phyloP scores from a whole-genome alignment of 2,329 filamentous ascomycete species.

The Colletotrichum incanum region DNA sequence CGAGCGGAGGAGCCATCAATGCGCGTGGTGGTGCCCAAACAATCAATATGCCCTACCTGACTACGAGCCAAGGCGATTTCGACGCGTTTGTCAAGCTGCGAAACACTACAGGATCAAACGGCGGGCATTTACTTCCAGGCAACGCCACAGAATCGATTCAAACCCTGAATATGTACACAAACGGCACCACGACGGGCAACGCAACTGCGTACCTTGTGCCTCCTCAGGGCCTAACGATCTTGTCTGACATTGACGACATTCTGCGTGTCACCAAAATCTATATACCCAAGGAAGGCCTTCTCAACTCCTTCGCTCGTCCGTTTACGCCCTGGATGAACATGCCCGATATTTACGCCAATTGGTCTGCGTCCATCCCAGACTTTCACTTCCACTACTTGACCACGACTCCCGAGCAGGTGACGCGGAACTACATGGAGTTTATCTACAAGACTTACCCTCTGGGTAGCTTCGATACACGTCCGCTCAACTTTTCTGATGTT shows the following conservation, averaged over 20 bases:
- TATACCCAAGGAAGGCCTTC: conserved; percentile 79
- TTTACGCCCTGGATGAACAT: conserved; percentile 85
- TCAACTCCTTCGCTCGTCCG: conserved; percentile 82
- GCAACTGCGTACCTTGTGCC: conserved; percentile 84
- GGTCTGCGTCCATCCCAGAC: conserved; percentile 76
- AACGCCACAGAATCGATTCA: conserved; percentile 78
- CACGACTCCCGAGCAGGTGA: conserved; percentile 84
- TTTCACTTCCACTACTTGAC: conserved; percentile 88
- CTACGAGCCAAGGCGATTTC: conserved; percentile 80
- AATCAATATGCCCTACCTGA: conserved; percentile 75
- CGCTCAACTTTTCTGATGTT: conserved; percentile 85
- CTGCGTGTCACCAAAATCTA: conserved; percentile 88
- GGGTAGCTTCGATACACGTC: conserved; percentile 83
- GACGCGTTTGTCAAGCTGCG: conserved; percentile 78
- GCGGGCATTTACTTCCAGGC: conserved; percentile 70
- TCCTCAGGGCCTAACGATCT: conserved; percentile 77
- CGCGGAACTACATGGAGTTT: conserved; percentile 84
- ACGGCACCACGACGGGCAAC: conserved; percentile 78
- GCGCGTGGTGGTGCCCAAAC: conserved; percentile 74
- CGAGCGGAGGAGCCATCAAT: conserved; percentile 67
- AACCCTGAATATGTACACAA: conserved; percentile 77
- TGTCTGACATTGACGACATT: conserved; percentile 87
- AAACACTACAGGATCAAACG: conserved; percentile 67
- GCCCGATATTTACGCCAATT: conserved; percentile 84
- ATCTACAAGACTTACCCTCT: conserved; percentile 85